Percentiles rank a stretch among this genome's conserved stretches.
phyloP scores from a whole-genome alignment of 371 early-diverging fungal genomes.

The Furculomyces boomerangus region DNA sequence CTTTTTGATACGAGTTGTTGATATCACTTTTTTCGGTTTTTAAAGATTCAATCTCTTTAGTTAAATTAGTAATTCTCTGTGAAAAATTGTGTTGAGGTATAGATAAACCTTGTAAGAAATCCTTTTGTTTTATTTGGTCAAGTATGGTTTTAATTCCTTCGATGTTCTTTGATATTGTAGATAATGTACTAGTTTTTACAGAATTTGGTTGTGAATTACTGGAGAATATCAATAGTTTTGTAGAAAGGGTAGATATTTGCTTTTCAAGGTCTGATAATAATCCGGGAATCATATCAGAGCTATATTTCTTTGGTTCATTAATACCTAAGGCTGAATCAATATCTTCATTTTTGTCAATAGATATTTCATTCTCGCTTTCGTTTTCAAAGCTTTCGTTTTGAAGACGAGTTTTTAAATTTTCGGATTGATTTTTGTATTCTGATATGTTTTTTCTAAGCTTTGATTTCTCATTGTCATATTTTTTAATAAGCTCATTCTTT shows the following conservation, averaged over 20 bases:
- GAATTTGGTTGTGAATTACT: not conserved
- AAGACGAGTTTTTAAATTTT: not conserved
- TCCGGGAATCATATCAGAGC: no score
- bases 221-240: not conserved
- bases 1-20: not conserved
- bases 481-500: not conserved
- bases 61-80: not conserved
- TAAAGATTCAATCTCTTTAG: not conserved
- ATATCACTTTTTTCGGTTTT: not conserved
- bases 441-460: not conserved
- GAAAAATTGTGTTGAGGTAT: not conserved
- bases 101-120: not conserved
- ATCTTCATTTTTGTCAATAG: not conserved
- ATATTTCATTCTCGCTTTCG: not conserved
- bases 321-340: not conserved
- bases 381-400: not conserved
- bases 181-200: not conserved
- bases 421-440: not conserved
- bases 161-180: not conserved
- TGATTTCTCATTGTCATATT: not conserved
- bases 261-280: not conserved
- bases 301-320: not conserved
- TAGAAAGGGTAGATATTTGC: not conserved
- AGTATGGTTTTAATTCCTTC: not conserved
- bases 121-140: not conserved